Evolutionary conservation across 1,284 basidiomycete genomes (phyloP).

Genomic region (Phenoliferia sp.): DNA sequence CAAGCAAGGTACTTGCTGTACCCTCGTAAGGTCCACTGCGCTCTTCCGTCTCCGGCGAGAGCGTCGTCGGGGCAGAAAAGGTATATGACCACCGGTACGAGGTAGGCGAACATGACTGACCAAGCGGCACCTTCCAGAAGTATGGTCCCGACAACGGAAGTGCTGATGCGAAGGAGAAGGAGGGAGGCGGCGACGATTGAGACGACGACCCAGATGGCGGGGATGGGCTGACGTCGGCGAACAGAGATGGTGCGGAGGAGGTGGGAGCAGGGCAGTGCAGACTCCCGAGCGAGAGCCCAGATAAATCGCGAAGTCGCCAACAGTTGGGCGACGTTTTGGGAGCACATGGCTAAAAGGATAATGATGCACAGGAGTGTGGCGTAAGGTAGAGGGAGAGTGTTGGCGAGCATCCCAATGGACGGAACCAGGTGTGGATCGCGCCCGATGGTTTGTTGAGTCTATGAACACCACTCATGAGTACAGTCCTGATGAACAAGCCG

Average conservation of each 20-base stretch:
- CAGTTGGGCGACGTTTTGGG: constrained; percentile 36
- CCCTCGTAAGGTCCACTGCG: constrained; percentile 31
- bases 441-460: constrained; percentile 20
- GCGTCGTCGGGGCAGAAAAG: constrained; percentile 28
- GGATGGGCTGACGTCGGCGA: constrained; percentile 22
- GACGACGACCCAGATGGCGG: constrained; percentile 33
- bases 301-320: constrained; percentile 37
- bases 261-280: constrained; percentile 33
- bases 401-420: constrained; percentile 26
- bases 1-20: constrained; percentile 22
- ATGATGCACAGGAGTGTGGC: constrained; percentile 27
- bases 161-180: constrained; percentile 28
- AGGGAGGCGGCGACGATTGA: constrained; percentile 24
- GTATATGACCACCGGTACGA: constrained; percentile 29
- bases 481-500: no score
- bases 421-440: constrained; percentile 18
- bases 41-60: constrained; percentile 31
- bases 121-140: constrained; percentile 35
- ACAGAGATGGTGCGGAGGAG: constrained; percentile 29
- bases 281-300: constrained; percentile 36
- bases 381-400: constrained; percentile 23
- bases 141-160: constrained; percentile 29
- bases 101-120: constrained; percentile 24
- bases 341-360: constrained; percentile 31
- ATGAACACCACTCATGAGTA: no score